A percentile compares a stretch with the other conserved stretches of the same genome.
These are phyloP conservation scores for Penicillium herquei DNA, from an alignment of 495 filamentous ascomycete species.

Conservation along the genomic window DNA sequence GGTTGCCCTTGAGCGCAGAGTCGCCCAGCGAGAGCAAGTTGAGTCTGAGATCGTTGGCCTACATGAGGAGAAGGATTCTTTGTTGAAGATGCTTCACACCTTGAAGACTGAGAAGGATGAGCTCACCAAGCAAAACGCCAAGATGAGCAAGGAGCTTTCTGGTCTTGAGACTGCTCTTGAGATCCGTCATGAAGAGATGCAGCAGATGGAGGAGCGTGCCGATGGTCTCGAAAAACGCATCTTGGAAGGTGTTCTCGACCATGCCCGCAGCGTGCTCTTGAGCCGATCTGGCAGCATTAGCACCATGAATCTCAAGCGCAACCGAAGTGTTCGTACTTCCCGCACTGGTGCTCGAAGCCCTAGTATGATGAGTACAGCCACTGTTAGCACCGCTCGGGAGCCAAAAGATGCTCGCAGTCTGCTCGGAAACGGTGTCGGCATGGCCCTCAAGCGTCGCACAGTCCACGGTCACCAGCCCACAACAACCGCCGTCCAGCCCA, in stretches of 20 bases:
- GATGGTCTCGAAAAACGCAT: slow-evolving; percentile 88
- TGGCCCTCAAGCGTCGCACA: slow-evolving; percentile 51
- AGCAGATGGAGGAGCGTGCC: slow-evolving; percentile 82
- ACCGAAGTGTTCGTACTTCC: slow-evolving; percentile 47
- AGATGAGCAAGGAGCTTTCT: slow-evolving; percentile 78
- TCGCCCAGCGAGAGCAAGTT: slow-evolving; percentile 74
- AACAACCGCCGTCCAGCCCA: slow-evolving; percentile 49
- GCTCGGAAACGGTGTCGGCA: slow-evolving; percentile 49
- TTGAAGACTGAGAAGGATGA: slow-evolving; percentile 69
- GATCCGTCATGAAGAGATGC: slow-evolving; percentile 85
- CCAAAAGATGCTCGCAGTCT: slow-evolving; percentile 39
- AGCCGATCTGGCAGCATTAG: slow-evolving; percentile 45
- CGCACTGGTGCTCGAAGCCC: slow-evolving; percentile 36
- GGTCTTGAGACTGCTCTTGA: slow-evolving; percentile 84
- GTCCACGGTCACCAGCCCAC: slow-evolving; percentile 42
- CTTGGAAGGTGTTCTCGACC: slow-evolving; percentile 91
- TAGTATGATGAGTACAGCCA: slow-evolving; percentile 34
- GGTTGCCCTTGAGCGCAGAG: slow-evolving; percentile 72
- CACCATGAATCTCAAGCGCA: slow-evolving; percentile 73
- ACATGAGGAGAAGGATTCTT: slow-evolving; percentile 62
- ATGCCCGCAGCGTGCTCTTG: slow-evolving; percentile 81
- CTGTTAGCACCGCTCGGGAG: slow-evolving; percentile 39
- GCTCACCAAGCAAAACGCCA: slow-evolving; percentile 67
- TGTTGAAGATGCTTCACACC: slow-evolving; percentile 55
- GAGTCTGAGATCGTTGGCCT: slow-evolving; percentile 67